phyloP scores from a whole-genome alignment of 2,329 filamentous ascomycete species.

The Colletotrichum simmondsii region DNA sequence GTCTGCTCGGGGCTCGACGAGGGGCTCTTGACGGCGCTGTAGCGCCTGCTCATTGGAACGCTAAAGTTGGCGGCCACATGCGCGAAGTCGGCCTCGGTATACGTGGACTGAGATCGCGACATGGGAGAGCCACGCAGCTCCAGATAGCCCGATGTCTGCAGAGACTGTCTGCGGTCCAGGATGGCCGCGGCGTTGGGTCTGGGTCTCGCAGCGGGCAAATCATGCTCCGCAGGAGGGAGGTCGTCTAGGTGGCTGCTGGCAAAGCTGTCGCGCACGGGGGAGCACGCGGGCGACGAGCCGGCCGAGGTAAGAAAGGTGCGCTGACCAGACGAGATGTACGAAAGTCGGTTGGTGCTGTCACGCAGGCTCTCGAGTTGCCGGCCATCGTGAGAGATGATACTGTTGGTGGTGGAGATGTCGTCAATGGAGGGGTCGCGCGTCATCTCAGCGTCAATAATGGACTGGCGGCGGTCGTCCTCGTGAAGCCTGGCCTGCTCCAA shows the following conservation, averaged over 20 bases:
- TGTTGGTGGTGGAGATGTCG: constrained; percentile 67
- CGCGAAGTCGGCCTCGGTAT: constrained; percentile 39
- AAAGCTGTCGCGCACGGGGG: constrained; percentile 65
- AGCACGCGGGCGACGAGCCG: constrained; percentile 67
- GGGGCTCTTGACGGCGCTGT: constrained; percentile 50
- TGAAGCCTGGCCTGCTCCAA: constrained; percentile 37
- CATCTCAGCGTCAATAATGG: constrained; percentile 39
- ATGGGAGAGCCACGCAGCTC: constrained; percentile 48
- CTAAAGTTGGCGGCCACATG: constrained; percentile 61
- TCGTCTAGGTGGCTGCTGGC: constrained; percentile 42
- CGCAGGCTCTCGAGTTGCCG: constrained; percentile 67
- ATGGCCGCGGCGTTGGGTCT: constrained; percentile 66
- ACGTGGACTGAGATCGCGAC: constrained; percentile 38
- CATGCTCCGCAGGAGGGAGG: constrained; percentile 38
- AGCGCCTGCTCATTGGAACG: constrained; percentile 59
- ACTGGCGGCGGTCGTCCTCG: constrained; percentile 38
- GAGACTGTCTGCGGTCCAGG: constrained; percentile 60
- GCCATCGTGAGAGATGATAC: constrained; percentile 68
- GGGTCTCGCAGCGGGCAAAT: constrained; percentile 43
- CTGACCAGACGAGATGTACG: constrained; percentile 70
- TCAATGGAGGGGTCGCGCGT: constrained; percentile 58
- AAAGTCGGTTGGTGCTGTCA: constrained; percentile 67
- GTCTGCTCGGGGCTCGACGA: constrained; percentile 35
- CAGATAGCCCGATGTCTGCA: constrained; percentile 58
- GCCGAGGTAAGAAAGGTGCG: constrained; percentile 69